Conservation (phyloP, 192 early-diverging fungal genomes). For the Cladochytrium replicatum region DNA sequence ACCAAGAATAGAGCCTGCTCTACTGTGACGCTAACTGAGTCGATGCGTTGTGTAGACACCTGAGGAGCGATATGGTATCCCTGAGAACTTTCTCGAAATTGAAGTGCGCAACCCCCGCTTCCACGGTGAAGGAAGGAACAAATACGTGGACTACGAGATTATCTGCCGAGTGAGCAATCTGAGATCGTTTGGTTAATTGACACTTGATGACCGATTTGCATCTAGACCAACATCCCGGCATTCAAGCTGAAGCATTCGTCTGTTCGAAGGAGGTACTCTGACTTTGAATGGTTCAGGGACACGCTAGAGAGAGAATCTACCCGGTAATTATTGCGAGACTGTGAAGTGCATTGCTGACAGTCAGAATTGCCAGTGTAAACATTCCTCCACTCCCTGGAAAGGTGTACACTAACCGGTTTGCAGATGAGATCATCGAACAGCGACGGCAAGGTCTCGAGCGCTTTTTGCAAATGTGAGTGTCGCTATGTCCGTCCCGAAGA, state of each 20-base stretch:
- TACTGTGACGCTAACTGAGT: too few relatives aligned
- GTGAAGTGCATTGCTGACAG: not conserved
- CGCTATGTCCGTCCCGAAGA: not conserved
- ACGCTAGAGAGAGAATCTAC: constrained; percentile 82
- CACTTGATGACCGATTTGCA: not conserved
- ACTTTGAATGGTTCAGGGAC: constrained; percentile 98
- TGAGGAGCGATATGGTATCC: constrained; percentile 71
- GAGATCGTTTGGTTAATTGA: not conserved
- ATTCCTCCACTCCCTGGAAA: constrained; percentile 94
- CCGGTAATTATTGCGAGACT: constrained; percentile 14
- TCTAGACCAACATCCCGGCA: constrained; percentile 87
- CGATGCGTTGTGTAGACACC: too few relatives aligned
- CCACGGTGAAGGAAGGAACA: constrained; percentile 68
- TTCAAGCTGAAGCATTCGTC: constrained; percentile 79
- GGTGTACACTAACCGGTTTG: constrained; percentile 89
- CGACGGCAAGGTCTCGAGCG: constrained; percentile 83
- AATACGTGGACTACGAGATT: constrained; percentile 95
- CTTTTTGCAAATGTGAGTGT: constrained; percentile 86
- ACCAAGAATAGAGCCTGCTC: too few relatives aligned
- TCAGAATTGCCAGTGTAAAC: constrained; percentile 55
- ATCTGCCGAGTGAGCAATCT: constrained; percentile 63
- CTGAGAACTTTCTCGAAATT: constrained; percentile 96
- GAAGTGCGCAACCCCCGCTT: constrained; percentile 85
- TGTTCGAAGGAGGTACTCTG: constrained; percentile 88
- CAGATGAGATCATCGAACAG: constrained; percentile 91